Evolutionary conservation across 805 yeast species (phyloP).

Genomic region (Wickerhamomyces queroliae): DNA sequence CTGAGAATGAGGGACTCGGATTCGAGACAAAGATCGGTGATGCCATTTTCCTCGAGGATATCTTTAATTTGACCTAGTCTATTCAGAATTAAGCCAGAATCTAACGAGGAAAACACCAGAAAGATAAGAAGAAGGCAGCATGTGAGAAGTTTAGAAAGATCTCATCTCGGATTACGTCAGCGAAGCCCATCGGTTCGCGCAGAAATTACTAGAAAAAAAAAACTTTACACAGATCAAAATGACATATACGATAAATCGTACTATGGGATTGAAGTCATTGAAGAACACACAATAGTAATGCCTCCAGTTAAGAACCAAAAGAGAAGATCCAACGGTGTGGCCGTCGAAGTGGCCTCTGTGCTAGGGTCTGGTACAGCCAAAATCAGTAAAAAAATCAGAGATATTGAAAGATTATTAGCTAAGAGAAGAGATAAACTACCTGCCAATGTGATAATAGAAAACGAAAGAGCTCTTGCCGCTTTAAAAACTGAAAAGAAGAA

Average conservation of each 20-base stretch:
- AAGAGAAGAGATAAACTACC: constrained; percentile 51
- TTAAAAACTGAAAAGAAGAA: constrained; percentile 50
- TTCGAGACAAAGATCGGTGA: constrained; percentile 16
- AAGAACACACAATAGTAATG: constrained; percentile 7
- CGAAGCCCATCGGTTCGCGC: background rate
- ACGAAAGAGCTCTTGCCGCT: constrained; percentile 72
- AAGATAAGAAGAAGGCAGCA: too few species aligned
- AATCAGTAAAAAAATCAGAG: constrained; percentile 82
- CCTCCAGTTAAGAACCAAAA: constrained; percentile 11
- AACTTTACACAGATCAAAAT: background rate
- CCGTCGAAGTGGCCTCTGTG: constrained; percentile 23
- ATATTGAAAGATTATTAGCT: constrained; percentile 63
- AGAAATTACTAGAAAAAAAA: background rate
- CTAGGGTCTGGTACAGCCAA: constrained; percentile 41
- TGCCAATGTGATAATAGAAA: constrained; percentile 58
- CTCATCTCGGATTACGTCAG: too few species aligned
- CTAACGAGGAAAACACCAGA: too few species aligned
- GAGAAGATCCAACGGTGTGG: constrained; percentile 4
- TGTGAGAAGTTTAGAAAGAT: too few species aligned
- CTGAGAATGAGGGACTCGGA: constrained; percentile 11
- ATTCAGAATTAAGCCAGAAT: too few species aligned
- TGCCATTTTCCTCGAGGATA: too few species aligned
- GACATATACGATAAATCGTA: too few species aligned
- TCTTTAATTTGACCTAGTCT: too few species aligned
- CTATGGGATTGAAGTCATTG: too few species aligned